Evolutionary conservation across 2,329 filamentous ascomycete genomes (phyloP).

Genomic region (Aspergillus caelatus): DNA sequence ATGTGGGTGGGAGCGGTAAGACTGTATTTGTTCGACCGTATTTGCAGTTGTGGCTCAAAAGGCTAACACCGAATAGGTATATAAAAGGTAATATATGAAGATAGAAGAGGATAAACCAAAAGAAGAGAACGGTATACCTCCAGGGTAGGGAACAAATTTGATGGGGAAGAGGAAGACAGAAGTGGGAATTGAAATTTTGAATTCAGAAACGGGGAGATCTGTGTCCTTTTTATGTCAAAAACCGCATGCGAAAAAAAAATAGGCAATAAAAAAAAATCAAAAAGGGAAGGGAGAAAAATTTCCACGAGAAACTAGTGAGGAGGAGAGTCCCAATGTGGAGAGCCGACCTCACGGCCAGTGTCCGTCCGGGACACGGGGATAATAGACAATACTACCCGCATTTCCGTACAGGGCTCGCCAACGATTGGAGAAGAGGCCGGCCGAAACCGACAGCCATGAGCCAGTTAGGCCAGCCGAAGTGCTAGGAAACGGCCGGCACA

Average conservation of each 20-base stretch:
- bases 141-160: neutral
- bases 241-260: neutral
- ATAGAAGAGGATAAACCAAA: neutral
- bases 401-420: neutral
- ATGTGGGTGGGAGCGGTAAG: neutral
- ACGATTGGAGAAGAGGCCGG: slow-evolving; percentile 20
- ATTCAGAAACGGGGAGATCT: slow-evolving; percentile 9
- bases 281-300: neutral
- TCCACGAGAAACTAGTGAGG: neutral
- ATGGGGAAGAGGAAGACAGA: neutral
- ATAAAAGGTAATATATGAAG: neutral
- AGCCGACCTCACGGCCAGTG: slow-evolving; percentile 9
- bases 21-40: neutral
- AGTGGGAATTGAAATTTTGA: neutral
- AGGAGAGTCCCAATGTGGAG: slow-evolving; percentile 21
- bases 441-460: slow-evolving; percentile 20
- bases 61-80: neutral
- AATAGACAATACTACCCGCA: neutral
- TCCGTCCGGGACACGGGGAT: slow-evolving; percentile 4
- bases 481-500: slow-evolving; percentile 11
- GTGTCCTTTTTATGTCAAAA: slow-evolving; percentile 12
- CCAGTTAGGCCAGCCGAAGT: slow-evolving; percentile 16
- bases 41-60: neutral
- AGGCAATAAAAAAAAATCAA: neutral
- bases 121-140: neutral